Base-by-base conservation (phyloP, 2,329 filamentous ascomycete genomes). In the Phoma sp. region DNA sequence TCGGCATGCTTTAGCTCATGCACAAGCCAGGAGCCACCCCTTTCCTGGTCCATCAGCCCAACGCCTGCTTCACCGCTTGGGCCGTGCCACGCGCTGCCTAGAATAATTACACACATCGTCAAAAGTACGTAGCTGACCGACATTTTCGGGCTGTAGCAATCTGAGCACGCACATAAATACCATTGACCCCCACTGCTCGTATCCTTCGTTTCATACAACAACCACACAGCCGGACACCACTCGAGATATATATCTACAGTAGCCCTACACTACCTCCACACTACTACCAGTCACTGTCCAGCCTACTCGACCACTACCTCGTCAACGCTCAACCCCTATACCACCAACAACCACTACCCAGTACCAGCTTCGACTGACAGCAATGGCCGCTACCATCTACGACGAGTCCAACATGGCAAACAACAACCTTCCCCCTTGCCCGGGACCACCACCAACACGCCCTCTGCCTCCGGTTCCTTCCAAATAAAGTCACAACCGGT, bases 361-460 rank as follows among this genome's bases (percentile, higher is more conserved):
- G 56, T 42, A 59, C 52, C 20, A 53, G 20, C 53, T 48, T 57
- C 53, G 39, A 51, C 50, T 26, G 47, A 39, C 49, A 50, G 62
- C 67, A 73, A 72, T 72, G 69, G 68, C 68, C 57, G 67, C 68
- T 43, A 62, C 66, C 60, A 60, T 65, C 60, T 70, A 74, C 71
- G 69, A 78, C 64, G 71, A 74, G 60, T 65, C 65, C 60, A 67
- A 61, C 61, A 75, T 75, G 72, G 60, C 69, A 52, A 65, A 68
- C 42, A 67, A 77, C 53, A 78, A 76, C 67, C 76, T 79, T 37
- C 77, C 77, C 55, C 78, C 78, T 26, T 79, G 76, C 73, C 78
- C 78, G 33, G 77, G 78, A 49, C 78, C 78, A 58, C 77, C 78
- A 66, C 78, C 78, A 59, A 79, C 75, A 48, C 72, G 78, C 51